Evolutionary conservation across 768 basidiomycete species (phyloP).

Genomic region (Pulveroboletus sp.): DNA sequence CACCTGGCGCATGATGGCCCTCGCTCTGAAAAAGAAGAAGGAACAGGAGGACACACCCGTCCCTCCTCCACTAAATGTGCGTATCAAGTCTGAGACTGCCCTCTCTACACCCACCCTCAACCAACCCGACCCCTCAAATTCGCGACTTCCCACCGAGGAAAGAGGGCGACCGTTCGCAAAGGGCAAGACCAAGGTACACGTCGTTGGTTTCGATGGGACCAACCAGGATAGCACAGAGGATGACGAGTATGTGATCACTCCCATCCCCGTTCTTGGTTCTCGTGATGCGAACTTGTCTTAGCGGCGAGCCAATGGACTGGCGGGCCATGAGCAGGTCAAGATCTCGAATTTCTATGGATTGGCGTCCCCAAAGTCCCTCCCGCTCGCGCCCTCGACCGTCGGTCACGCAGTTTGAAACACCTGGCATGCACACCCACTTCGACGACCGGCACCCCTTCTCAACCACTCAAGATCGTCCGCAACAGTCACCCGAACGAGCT

Average conservation of each 20-base stretch:
- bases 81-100: slow-evolving; percentile 21
- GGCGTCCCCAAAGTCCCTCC: slow-evolving; percentile 75
- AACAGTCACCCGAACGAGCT: slow-evolving; percentile 27
- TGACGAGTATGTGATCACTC: slow-evolving; percentile 56
- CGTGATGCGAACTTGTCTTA: slow-evolving; percentile 23
- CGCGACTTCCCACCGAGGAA: slow-evolving; percentile 35
- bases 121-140: background rate
- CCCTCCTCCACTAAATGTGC: slow-evolving; percentile 1
- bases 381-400: slow-evolving; percentile 69
- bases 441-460: slow-evolving; percentile 47
- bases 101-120: slow-evolving; percentile 3
- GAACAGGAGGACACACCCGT: slow-evolving; percentile 49
- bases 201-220: slow-evolving; percentile 76
- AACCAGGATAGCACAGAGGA: slow-evolving; percentile 70
- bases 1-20: slow-evolving; percentile 98
- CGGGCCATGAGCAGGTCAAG: slow-evolving; percentile 85
- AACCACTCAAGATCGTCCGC: slow-evolving; percentile 20
- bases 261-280: slow-evolving; percentile 16
- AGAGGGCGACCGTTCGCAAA: slow-evolving; percentile 76
- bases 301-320: slow-evolving; percentile 85
- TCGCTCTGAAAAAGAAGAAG: slow-evolving; percentile 87
- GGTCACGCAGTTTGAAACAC: slow-evolving; percentile 45
- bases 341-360: slow-evolving; percentile 89
- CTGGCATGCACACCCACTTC: slow-evolving; percentile 29
- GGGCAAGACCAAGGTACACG: slow-evolving; percentile 71